Conservation (phyloP, 352 stramenopile species). For the Phytophthora chlamydospora region DNA sequence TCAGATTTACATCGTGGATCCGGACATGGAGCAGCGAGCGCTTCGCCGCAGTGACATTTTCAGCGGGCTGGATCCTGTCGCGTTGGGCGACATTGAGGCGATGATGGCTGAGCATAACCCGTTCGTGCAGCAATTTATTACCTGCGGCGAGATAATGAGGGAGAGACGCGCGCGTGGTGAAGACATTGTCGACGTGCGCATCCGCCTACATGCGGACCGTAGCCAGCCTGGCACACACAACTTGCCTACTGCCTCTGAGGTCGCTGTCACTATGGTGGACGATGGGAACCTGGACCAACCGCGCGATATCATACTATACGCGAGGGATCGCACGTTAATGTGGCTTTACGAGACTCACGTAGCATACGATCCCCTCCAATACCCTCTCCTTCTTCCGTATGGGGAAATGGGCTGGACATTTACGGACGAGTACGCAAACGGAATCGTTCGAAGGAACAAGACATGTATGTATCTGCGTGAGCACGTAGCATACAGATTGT, state of each 20-base stretch:
- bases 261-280: slow-evolving; percentile 2
- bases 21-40: background rate
- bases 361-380: slow-evolving; percentile 9
- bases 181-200: background rate
- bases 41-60: background rate
- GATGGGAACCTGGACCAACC: background rate
- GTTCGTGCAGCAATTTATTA: slow-evolving; percentile 7
- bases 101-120: slow-evolving; percentile 13
- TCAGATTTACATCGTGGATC: slow-evolving; percentile 21
- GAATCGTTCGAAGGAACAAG: background rate
- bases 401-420: slow-evolving; percentile 6
- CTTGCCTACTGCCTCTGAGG: slow-evolving; percentile 3
- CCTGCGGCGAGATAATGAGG: background rate
- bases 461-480: slow-evolving; percentile 3
- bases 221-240: slow-evolving; percentile 4
- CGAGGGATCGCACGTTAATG: background rate
- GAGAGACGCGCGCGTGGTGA: background rate
- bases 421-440: background rate
- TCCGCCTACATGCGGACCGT: background rate
- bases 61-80: background rate
- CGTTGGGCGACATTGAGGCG: background rate
- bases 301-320: slow-evolving; percentile 1
- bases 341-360: slow-evolving; percentile 5
- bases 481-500: slow-evolving; percentile 1
- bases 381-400: slow-evolving; percentile 9